Evolutionary conservation across 208 protist genomes (phyloP).

Genomic region (Porcisia deanei): DNA sequence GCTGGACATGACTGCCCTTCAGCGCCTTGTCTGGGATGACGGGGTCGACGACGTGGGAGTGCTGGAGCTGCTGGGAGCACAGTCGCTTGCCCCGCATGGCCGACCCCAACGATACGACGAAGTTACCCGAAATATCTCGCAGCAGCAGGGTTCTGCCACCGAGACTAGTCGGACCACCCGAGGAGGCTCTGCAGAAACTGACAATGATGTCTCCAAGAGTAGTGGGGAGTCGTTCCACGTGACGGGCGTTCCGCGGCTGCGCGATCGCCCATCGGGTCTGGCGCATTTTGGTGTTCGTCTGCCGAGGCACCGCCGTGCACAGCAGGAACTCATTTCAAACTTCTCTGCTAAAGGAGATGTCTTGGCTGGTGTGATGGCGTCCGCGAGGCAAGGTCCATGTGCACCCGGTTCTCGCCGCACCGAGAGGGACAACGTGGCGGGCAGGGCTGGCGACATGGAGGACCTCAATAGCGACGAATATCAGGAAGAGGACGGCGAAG

Average conservation of each 20-base stretch:
- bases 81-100: conserved; percentile 39
- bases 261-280: conserved; percentile 21
- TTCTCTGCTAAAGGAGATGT: conserved; percentile 39
- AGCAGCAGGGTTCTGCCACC: conserved; percentile 8
- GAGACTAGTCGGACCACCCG: background rate
- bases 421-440: background rate
- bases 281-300: conserved; percentile 33
- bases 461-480: conserved; percentile 12
- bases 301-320: conserved; percentile 4
- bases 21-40: conserved; percentile 52
- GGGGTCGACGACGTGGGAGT: conserved; percentile 50
- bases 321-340: conserved; percentile 24
- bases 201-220: conserved; percentile 5
- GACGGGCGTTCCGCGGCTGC: conserved; percentile 22
- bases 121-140: conserved; percentile 25
- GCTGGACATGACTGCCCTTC: conserved; percentile 44
- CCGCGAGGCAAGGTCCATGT: background rate
- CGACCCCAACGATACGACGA: conserved; percentile 36
- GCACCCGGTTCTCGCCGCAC: too few species aligned
- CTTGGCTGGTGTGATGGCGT: conserved; percentile 40
- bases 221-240: background rate
- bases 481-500: conserved; percentile 38
- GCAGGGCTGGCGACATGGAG: background rate
- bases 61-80: conserved; percentile 42
- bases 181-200: background rate